Conservation (phyloP, 2,329 filamentous ascomycete genomes). For the Ramularia endophylla region DNA sequence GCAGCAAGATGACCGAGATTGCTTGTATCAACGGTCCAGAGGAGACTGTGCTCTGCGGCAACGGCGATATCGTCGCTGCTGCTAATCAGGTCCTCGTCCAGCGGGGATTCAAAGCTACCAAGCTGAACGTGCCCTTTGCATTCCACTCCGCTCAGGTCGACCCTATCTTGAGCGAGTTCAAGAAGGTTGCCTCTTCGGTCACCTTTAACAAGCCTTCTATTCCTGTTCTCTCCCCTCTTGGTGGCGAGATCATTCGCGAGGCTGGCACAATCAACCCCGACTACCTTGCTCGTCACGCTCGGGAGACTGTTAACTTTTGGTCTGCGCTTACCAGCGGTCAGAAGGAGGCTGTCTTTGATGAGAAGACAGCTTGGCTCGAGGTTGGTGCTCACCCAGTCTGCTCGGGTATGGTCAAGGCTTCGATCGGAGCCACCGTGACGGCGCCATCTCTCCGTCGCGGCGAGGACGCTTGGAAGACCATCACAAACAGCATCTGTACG, state of each 20-base stretch:
- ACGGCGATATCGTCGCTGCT: conserved; percentile 53
- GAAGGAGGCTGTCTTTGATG: conserved; percentile 54
- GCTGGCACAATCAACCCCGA: conserved; percentile 51
- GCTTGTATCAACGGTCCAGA: conserved; percentile 72
- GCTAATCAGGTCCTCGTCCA: conserved; percentile 45
- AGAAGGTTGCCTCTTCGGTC: conserved; percentile 48
- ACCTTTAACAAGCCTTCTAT: conserved; percentile 53
- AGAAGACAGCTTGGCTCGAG: conserved; percentile 66
- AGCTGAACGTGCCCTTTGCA: conserved; percentile 60
- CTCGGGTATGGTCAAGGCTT: conserved; percentile 61
- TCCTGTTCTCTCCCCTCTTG: conserved; percentile 63
- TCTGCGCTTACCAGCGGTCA: conserved; percentile 56
- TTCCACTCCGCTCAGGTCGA: conserved; percentile 63
- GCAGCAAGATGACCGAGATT: conserved; percentile 47
- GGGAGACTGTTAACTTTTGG: conserved; percentile 65
- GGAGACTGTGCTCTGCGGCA: conserved; percentile 68
- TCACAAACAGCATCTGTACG: conserved; percentile 52
- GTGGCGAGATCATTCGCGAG: conserved; percentile 54
- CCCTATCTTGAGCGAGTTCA: conserved; percentile 56
- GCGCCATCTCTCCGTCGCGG: conserved; percentile 57
- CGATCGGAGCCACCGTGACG: conserved; percentile 51
- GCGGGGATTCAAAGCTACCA: conserved; percentile 54
- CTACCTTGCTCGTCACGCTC: conserved; percentile 60
- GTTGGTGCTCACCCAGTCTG: conserved; percentile 69
- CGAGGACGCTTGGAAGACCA: conserved; percentile 59